Base-by-base conservation (phyloP, 345 rosid species). In the Pseudoturritis turrita region DNA sequence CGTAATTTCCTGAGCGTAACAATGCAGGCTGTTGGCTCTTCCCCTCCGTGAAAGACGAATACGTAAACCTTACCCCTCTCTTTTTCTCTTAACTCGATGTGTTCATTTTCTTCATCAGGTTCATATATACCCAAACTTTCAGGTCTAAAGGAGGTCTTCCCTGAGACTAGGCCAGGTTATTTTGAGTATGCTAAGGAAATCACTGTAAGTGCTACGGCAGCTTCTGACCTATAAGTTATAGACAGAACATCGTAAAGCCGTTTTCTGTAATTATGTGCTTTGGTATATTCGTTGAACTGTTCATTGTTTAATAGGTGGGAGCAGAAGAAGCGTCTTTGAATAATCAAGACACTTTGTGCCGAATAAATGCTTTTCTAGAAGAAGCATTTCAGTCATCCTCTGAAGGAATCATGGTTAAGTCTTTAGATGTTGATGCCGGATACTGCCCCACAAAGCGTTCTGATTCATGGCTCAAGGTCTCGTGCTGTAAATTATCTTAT, bases 391-490 rank as follows among this genome's bases (percentile, higher is more conserved):
- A 45, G 59, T 87, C 84, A 41, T 90, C 91, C 4, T 92, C 90
- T 72, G 98, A 92, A 81, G 93, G 96, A 77, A 79, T 92, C 62
- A 90, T 92, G 90, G 83, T 88, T 56, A 92, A 92, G 76, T 79
- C 87, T 25, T 62, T 93, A 64, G 91, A 93, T 73, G 73, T 59
- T 11, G 82, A 88, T 79, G 88, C 93, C 23, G 88, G 86, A 72
- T 93, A 90, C 77, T 84, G 54, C 75, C 96, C 96, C 49, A 88
- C 96, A 62, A 93, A 88, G 82, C 93, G 96, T 55, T 62, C 86
- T 52, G 96, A 93, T 70, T 44, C 93, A 56, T 90, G 98, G 98
- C 85, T 93, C 54, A 93, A 93, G 96, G 98, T 90, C 73, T 60
- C 25, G 28, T 49, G 19, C 60, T 49, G 31, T 67, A 50, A 21